Evolutionary conservation across 345 rosid species (phyloP).

Genomic region (Alliaria petiolata): DNA sequence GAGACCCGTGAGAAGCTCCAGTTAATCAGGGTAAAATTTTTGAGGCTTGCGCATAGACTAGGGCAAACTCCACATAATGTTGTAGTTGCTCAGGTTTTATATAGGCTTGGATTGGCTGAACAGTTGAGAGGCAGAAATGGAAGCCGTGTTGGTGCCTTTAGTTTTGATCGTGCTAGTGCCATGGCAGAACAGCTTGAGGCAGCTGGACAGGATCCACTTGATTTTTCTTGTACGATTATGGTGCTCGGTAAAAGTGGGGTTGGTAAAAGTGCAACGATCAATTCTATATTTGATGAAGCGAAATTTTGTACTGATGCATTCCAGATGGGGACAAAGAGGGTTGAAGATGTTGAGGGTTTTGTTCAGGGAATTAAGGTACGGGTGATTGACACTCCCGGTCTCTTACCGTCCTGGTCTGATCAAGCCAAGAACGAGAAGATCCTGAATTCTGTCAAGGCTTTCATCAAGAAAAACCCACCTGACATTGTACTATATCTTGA

Average conservation of each 20-base stretch:
- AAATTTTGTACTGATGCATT: constrained; percentile 88
- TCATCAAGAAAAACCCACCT: constrained; percentile 87
- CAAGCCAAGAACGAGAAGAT: constrained; percentile 91
- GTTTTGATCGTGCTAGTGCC: constrained; percentile 99
- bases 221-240: constrained; percentile 99
- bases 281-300: constrained; percentile 91
- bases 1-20: constrained; percentile 98
- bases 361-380: constrained; percentile 98
- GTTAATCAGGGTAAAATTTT: constrained; percentile 94
- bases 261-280: constrained; percentile 98
- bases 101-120: constrained; percentile 95
- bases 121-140: constrained; percentile 97
- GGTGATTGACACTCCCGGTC: constrained; percentile 98
- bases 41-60: constrained; percentile 94
- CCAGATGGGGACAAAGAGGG: constrained; percentile 84
- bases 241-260: constrained; percentile 97
- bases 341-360: constrained; percentile 92
- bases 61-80: constrained; percentile 99
- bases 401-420: constrained; percentile 89
- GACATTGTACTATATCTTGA: constrained; percentile 98
- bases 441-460: constrained; percentile 71
- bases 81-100: constrained; percentile 97
- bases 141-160: constrained; percentile 98
- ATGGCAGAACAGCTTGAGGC: constrained; percentile 99
- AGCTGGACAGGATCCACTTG: constrained; percentile 90